A percentile compares a stretch with the other conserved stretches of the same genome.
Conservation (phyloP, 208 protist species). For the Phytomonas serpens region DNA sequence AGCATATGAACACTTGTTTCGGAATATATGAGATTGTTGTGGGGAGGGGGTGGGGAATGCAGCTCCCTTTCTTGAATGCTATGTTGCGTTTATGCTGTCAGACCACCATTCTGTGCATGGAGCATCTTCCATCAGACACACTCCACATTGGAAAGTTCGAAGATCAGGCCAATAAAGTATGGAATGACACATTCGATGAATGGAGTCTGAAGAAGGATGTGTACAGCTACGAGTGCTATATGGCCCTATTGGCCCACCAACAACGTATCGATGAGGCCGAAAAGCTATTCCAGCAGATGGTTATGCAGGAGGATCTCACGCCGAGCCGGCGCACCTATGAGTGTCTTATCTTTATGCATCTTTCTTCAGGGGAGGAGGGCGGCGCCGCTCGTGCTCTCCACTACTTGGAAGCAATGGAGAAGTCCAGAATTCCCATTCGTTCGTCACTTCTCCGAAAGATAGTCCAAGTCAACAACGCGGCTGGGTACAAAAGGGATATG, state of each 20-base stretch:
- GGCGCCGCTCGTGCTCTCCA: constrained; percentile 73
- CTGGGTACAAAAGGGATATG: constrained; percentile 89
- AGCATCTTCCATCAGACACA: constrained; percentile 51
- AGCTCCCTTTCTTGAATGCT: constrained; percentile 70
- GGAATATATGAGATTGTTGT: constrained; percentile 80
- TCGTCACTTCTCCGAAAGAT: constrained; percentile 80
- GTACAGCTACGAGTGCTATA: constrained; percentile 88
- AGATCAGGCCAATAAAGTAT: constrained; percentile 72
- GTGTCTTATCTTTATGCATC: constrained; percentile 88
- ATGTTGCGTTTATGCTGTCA: constrained; percentile 80
- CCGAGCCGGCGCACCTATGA: constrained; percentile 80
- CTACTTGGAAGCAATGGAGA: constrained; percentile 88
- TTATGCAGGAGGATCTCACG: constrained; percentile 62
- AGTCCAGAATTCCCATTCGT: constrained; percentile 53
- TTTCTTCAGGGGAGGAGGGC: constrained; percentile 86
- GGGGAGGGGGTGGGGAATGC: constrained; percentile 68
- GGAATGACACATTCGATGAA: constrained; percentile 76
- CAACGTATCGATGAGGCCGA: constrained; percentile 85
- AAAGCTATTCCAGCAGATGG: constrained; percentile 82
- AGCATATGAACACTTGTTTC: constrained; percentile 73
- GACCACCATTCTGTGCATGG: constrained; percentile 66
- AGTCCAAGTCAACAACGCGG: constrained; percentile 76
- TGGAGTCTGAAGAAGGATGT: constrained; percentile 71
- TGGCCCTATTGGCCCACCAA: constrained; percentile 79
- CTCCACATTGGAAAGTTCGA: constrained; percentile 58